Evolutionary conservation across 257 asterid species (phyloP), one percentile per base, ranked within the genome.

Genomic region (Forsythia viridissima): DNA sequence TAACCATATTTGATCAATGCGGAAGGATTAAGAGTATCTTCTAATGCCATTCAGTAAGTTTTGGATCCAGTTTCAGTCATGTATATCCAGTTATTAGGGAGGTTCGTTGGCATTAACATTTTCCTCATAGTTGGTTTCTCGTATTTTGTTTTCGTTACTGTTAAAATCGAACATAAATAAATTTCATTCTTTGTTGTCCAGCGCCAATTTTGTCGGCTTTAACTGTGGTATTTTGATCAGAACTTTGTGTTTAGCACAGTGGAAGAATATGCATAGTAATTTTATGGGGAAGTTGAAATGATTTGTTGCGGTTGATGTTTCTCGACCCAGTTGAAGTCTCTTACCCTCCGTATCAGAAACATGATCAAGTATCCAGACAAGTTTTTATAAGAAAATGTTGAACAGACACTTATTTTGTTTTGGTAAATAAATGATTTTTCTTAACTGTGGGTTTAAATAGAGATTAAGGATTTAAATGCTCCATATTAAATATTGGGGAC

Each of bases 41-140:
- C 69, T 57, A 72, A 8, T 81, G 76, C 78, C 72, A 57, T 76
- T 88, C 85, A 77, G 83, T 73, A 70, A 71, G 78, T 74, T 78
- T 69, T 73, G 70, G 75, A 20, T 57, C 34, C 30, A 57, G 36
- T 57, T 57, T 21, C 12, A 57, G 20, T 20, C 24, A 4, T 57
- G 67, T 57, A 57, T 57, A 57, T 57, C 67, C 75, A 57, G 34
- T 75, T 66, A 20, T 36, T 72, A 20, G 77, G 80, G 70, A 79
- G 77, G 55, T 77, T 70, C 80, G 80, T 18, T 59, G 78, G 70
- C 61, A 69, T 40, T 68, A 46, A 76, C 70, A 30, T 30, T 30
- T 30, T 30, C 34, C 1, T 30, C 34, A 30, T 30, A 30, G 34
- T 30, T 30, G 2, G 2, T 30, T 30, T 30, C 34, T 30, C 34